These are phyloP conservation scores for Saccharomycopsis phalli DNA, from an alignment of 1,139 yeast species.

Conservation along the genomic window DNA sequence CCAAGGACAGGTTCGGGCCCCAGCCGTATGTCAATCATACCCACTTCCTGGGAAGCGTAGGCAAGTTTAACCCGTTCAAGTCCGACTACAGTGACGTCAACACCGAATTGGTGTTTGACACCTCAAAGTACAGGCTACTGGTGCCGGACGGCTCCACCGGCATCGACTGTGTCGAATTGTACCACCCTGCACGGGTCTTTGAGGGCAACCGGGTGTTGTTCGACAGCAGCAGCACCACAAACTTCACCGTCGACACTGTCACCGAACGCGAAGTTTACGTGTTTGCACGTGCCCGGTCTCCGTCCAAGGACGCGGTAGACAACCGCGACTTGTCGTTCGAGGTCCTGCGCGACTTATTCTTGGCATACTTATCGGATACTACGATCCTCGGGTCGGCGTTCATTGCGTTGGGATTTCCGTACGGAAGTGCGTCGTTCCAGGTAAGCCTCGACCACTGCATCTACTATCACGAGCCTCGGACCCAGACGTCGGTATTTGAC, in stretches of 20 bases:
- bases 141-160: neutral
- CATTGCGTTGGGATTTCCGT: constrained; percentile 7
- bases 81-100: constrained; percentile 1
- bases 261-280: constrained; percentile 2
- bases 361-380: constrained; percentile 11
- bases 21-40: constrained; percentile 9
- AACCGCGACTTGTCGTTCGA: neutral
- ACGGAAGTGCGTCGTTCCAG: neutral
- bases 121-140: neutral
- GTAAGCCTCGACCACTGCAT: constrained; percentile 13
- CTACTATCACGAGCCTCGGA: constrained; percentile 10
- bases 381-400: constrained; percentile 1
- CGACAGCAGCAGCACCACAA: neutral
- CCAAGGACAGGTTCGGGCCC: constrained; percentile 3
- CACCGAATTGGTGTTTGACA: neutral
- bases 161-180: neutral
- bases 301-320: neutral
- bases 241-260: constrained; percentile 2
- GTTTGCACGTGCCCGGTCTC: neutral
- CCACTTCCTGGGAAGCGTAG: neutral
- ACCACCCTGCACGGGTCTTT: neutral
- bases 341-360: constrained; percentile 1
- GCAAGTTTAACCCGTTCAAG: neutral
- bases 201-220: neutral
- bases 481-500: constrained; percentile 1